Evolutionary conservation across 768 basidiomycete genomes (phyloP), one percentile per base, ranked within the genome.

Genomic region (Strobilomyces confusus): DNA sequence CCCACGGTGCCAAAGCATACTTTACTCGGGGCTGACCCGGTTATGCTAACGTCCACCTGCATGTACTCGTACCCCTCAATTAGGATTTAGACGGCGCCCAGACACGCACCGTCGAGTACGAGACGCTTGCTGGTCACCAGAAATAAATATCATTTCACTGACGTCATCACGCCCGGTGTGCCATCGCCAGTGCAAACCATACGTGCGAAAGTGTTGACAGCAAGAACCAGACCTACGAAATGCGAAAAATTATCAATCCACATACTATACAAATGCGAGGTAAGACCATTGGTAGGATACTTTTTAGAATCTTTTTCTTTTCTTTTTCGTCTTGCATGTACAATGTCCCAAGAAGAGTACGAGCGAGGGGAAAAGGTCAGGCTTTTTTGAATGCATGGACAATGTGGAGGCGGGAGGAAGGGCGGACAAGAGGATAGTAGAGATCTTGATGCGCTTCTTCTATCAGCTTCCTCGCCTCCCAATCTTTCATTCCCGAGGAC

Each of bases 1-100:
- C 77, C 48, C 88, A 93, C 60, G 92, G 92, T 13, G 87, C 92
- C 54, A 90, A 86, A 69, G 83, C 89, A 25, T 94, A 94, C 72
- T 92, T 94, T 71, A 87, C 84, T 55, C 82, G 89, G 55, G 89
- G 89, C 57, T 90, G 71, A 81, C 58, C 45, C 34, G 44, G 36
- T 29, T 49, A 30, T 56, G 50, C 54, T 43, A 19, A 59, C 57
- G 29, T 51, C 49, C 33, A 49, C 46, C 43, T 48, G 43, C 52
- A 59, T 58, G 68, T 61, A 66, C 51, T 48, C 60, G 54, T 56
- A 57, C 47, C 41, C 50, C 48, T 52, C 49, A 30, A 48, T 38
- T 55, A 34, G 30, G 32, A 40, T 17, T 6, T 56, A 60, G 46
- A 51, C 54, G 26, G 9, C 12, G 23, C 15, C 23, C 37, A 32